These are phyloP conservation scores for Axilococcus clingmanii DNA, from an alignment of 139 green algal genomes.

Conservation along the genomic window DNA sequence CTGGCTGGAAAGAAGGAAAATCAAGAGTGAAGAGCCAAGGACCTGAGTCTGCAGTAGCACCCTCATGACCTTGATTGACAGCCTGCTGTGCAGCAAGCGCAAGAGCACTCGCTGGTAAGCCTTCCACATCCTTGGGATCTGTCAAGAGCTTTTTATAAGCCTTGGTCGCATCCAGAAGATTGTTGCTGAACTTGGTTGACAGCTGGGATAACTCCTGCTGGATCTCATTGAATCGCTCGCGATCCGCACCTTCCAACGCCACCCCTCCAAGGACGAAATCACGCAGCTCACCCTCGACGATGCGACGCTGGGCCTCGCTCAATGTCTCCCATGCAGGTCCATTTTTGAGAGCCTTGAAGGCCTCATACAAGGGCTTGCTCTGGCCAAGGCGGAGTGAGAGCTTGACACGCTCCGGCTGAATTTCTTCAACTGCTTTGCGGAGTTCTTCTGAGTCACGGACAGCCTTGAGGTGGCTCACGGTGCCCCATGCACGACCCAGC, in stretches of 20 bases:
- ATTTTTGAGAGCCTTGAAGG: constrained; percentile 58
- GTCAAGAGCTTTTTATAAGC: constrained; percentile 80
- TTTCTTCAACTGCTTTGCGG: constrained; percentile 82
- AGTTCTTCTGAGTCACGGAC: constrained; percentile 84
- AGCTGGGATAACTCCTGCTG: constrained; percentile 76
- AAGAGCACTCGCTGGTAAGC: constrained; percentile 66
- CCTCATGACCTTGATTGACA: constrained; percentile 55
- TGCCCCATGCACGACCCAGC: constrained; percentile 74
- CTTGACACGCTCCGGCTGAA: constrained; percentile 87
- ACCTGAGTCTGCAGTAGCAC: constrained; percentile 64
- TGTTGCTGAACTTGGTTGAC: constrained; percentile 70
- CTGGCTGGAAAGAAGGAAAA: constrained; percentile 77
- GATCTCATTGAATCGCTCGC: constrained; percentile 92
- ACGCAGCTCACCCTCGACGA: constrained; percentile 72
- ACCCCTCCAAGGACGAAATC: constrained; percentile 89
- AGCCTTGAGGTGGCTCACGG: constrained; percentile 89
- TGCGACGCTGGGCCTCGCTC: constrained; percentile 63
- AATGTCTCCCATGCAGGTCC: constrained; percentile 45
- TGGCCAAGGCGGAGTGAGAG: constrained; percentile 64
- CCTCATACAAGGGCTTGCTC: constrained; percentile 67
- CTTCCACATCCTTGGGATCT: constrained; percentile 63
- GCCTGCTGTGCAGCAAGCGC: constrained; percentile 52
- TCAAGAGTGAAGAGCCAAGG: constrained; percentile 95
- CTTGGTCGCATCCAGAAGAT: constrained; percentile 73
- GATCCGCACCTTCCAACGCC: constrained; percentile 63